These are phyloP conservation scores for Fibroporia radiculosa DNA, from an alignment of 768 basidiomycete species.

Conservation along the genomic window DNA sequence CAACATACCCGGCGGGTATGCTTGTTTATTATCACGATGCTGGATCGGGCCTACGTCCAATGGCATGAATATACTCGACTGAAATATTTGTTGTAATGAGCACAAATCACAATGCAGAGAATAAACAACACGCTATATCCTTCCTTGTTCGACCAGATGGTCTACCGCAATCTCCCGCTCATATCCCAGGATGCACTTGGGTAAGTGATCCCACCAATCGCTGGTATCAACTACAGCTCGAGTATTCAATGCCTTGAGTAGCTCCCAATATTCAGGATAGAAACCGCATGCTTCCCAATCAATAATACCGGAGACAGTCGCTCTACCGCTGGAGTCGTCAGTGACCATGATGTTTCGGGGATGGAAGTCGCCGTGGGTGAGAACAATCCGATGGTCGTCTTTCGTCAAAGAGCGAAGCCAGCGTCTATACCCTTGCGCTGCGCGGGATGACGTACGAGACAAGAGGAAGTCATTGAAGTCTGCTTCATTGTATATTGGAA, in stretches of 20 bases:
- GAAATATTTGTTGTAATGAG: no score
- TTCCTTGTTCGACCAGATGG: conserved; percentile 1
- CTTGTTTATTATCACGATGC: no score
- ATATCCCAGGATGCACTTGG: conserved; percentile 9
- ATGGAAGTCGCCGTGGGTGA: conserved; percentile 14
- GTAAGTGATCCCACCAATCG: conserved; percentile 18
- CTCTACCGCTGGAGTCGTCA: conserved; percentile 5
- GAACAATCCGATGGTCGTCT: conserved; percentile 10
- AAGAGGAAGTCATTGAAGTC: conserved; percentile 14
- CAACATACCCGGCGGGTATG: no score
- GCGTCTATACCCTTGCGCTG: conserved; percentile 2
- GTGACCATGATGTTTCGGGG: conserved; percentile 15
- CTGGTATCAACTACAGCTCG: conserved; percentile 8
- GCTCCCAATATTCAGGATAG: conserved; percentile 18
- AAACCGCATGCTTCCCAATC: conserved; percentile 16
- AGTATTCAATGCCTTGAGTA: conserved; percentile 14
- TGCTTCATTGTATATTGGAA: conserved; percentile 6
- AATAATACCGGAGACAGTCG: conserved; percentile 10
- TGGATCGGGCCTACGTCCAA: no score
- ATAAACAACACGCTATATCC: no score
- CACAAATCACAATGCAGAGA: no score
- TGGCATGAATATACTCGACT: no score
- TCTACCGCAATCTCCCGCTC: conserved; percentile 4
- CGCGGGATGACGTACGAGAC: background rate
- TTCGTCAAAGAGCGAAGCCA: conserved; percentile 10